Conservation (phyloP, 805 yeast species). For the Torulaspora microellipsoides region DNA sequence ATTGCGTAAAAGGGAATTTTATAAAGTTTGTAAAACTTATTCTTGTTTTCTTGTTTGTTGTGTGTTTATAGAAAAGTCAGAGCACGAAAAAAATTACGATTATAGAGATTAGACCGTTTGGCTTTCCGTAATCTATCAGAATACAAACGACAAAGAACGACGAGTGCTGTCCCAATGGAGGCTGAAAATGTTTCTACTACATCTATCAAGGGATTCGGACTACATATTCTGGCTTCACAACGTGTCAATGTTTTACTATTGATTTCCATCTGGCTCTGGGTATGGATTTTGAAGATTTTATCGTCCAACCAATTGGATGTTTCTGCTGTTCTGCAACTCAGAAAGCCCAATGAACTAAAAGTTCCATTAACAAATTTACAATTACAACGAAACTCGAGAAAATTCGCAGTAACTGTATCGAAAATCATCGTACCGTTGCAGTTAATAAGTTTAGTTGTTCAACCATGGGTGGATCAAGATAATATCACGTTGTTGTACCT, state of each 20-base stretch:
- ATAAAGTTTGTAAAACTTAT: too few species aligned
- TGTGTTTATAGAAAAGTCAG: too few species aligned
- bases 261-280: slow-evolving; percentile 53
- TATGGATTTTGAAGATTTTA: slow-evolving; percentile 40
- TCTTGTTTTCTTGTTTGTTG: too few species aligned
- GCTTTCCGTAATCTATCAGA: too few species aligned
- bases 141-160: too few species aligned
- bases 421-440: slow-evolving; percentile 26
- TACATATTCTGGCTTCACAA: slow-evolving; percentile 23
- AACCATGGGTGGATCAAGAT: slow-evolving; percentile 2
- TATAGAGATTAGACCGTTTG: too few species aligned
- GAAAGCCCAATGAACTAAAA: slow-evolving; percentile 20
- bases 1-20: slow-evolving; percentile 1
- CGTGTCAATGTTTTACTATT: slow-evolving; percentile 47
- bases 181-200: slow-evolving; percentile 1
- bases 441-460: slow-evolving; percentile 2
- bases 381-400: slow-evolving; percentile 35
- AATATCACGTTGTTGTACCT: not conserved
- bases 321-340: slow-evolving; percentile 20
- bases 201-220: not conserved
- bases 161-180: slow-evolving; percentile 2
- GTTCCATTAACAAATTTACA: slow-evolving; percentile 36
- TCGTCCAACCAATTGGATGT: slow-evolving; percentile 42
- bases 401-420: slow-evolving; percentile 18
- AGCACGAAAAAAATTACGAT: too few species aligned